Evolutionary conservation across 495 filamentous ascomycete species (phyloP).

Genomic region (Choiromyces venosus): DNA sequence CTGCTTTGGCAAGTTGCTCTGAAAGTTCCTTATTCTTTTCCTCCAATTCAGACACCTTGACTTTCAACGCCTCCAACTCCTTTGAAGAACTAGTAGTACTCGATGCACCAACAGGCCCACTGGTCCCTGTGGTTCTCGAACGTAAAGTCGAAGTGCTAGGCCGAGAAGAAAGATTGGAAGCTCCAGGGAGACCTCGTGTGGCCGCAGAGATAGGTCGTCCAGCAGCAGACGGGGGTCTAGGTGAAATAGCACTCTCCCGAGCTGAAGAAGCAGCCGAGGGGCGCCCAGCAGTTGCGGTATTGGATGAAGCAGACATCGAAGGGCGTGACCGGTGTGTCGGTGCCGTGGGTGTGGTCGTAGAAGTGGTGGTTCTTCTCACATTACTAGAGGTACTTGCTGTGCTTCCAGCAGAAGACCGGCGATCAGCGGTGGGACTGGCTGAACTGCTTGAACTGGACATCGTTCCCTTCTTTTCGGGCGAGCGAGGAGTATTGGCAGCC

Average conservation of each 20-base stretch:
- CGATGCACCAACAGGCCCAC: conserved; percentile 6
- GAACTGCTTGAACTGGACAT: conserved; percentile 6
- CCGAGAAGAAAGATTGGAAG: conserved; percentile 4
- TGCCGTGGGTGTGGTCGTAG: conserved; percentile 8
- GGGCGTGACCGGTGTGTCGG: conserved; percentile 27
- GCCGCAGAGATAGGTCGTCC: conserved; percentile 15
- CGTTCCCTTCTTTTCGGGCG: conserved; percentile 25
- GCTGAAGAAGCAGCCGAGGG: conserved; percentile 19
- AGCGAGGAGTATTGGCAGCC: conserved; percentile 6
- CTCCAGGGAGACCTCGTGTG: conserved; percentile 8
- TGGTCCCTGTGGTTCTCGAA: conserved; percentile 5
- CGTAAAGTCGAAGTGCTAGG: conserved; percentile 15
- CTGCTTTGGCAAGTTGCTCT: conserved; percentile 27
- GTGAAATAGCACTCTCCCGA: conserved; percentile 22
- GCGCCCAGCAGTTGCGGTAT: conserved; percentile 17
- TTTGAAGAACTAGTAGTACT: conserved; percentile 19
- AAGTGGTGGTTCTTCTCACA: conserved; percentile 16
- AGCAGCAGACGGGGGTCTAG: conserved; percentile 28
- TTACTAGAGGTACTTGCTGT: background rate
- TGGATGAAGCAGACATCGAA: conserved; percentile 24
- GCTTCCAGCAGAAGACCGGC: conserved; percentile 18
- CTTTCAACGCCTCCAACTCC: conserved; percentile 33
- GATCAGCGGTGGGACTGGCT: conserved; percentile 28
- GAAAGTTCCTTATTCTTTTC: conserved; percentile 31
- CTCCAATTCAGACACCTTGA: conserved; percentile 34